These are phyloP conservation scores for Microstroma glucosiphilum DNA, from an alignment of 1,284 basidiomycete species.

Conservation along the genomic window DNA sequence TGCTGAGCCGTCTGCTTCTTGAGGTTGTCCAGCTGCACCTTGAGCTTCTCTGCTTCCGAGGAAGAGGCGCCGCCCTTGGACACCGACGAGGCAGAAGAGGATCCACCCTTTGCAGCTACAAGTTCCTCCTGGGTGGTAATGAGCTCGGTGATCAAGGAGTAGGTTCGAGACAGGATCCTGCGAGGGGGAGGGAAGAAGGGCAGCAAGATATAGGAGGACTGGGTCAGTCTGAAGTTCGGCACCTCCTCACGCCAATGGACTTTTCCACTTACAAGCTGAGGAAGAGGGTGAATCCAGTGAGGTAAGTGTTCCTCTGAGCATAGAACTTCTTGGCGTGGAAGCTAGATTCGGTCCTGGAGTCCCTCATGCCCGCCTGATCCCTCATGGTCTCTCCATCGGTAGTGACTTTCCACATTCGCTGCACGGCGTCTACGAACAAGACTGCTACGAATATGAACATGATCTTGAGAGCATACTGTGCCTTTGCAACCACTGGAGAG, in stretches of 20 bases:
- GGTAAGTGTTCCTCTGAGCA: constrained; percentile 65
- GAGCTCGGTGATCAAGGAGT: constrained; percentile 83
- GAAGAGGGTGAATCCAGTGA: constrained; percentile 75
- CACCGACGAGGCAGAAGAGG: constrained; percentile 4
- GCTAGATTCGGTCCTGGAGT: constrained; percentile 73
- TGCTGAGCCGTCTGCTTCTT: constrained; percentile 49
- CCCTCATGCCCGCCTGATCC: constrained; percentile 58
- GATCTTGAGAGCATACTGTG: constrained; percentile 69
- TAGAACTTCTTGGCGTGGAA: constrained; percentile 84
- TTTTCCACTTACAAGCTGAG: constrained; percentile 53
- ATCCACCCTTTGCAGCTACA: constrained; percentile 67
- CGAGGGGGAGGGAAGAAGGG: neutral
- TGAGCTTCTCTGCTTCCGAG: neutral
- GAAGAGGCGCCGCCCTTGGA: neutral
- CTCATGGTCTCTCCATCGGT: constrained; percentile 69
- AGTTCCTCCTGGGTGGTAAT: constrained; percentile 83
- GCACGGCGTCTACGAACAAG: constrained; percentile 75
- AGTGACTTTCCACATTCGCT: constrained; percentile 82
- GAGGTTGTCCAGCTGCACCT: constrained; percentile 27
- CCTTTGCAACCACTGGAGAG: constrained; percentile 51
- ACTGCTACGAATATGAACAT: constrained; percentile 89
- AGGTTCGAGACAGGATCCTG: constrained; percentile 75
- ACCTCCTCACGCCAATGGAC: neutral
- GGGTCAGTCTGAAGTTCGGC: neutral
- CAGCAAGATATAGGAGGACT: neutral